These are phyloP conservation scores for Solanum pimpinellifolium DNA, from an alignment of 257 asterid genomes.

Conservation along the genomic window DNA sequence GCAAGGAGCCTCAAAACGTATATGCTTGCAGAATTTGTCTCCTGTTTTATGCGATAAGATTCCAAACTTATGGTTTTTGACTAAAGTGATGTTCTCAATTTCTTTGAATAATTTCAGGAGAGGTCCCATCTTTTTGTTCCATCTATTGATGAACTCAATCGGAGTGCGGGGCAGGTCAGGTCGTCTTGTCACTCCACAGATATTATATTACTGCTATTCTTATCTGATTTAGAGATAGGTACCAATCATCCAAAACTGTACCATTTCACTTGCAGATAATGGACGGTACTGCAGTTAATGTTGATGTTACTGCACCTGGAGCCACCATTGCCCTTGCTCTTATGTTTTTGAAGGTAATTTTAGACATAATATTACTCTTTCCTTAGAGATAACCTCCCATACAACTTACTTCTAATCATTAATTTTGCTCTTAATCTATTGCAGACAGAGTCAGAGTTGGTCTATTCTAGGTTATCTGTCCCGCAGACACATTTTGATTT, in stretches of 20 bases:
- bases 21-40: not conserved
- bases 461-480: slow-evolving; percentile 67
- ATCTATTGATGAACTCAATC: slow-evolving; percentile 53
- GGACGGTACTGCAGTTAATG: slow-evolving; percentile 59
- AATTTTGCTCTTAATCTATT: not conserved
- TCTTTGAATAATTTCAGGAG: slow-evolving; percentile 45
- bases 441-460: slow-evolving; percentile 85
- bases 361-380: not conserved
- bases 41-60: not conserved
- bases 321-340: slow-evolving; percentile 84
- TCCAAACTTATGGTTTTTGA: not conserved
- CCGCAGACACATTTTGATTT: slow-evolving; percentile 83
- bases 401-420: slow-evolving; percentile 4
- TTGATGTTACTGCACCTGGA: slow-evolving; percentile 97
- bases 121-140: slow-evolving; percentile 25
- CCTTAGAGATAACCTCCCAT: not conserved
- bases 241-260: slow-evolving; percentile 10
- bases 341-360: slow-evolving; percentile 78
- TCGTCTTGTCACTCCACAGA: not conserved
- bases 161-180: slow-evolving; percentile 69
- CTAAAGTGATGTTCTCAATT: slow-evolving; percentile 4
- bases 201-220: not conserved
- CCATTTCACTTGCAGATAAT: slow-evolving; percentile 30
- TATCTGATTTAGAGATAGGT: not conserved
- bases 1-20: slow-evolving; percentile 67